Percentiles rank a stretch among this genome's conserved stretches.
Evolutionary conservation across 2,329 filamentous ascomycete species (phyloP).

Genomic region (Dactylella cylindrospora): DNA sequence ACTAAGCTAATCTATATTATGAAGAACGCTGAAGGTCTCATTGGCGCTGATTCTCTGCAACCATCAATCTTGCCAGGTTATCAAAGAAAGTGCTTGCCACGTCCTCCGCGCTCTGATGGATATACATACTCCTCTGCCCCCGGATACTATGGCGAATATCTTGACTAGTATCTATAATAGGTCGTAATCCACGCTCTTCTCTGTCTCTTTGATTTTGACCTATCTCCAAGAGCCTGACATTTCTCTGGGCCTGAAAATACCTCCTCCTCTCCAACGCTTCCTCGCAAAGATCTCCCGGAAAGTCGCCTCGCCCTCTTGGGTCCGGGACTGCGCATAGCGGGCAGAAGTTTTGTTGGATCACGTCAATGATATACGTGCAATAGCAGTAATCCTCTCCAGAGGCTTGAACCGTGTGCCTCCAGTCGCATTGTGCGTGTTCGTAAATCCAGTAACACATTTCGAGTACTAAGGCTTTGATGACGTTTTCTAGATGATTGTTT

Average conservation of each 20-base stretch:
- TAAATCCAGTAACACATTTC: slow-evolving; percentile 4
- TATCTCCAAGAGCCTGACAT: neutral
- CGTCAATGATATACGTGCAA: neutral
- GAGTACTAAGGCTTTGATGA: neutral
- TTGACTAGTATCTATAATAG: no score
- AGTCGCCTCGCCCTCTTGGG: neutral
- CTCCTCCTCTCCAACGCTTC: neutral
- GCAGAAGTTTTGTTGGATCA: neutral
- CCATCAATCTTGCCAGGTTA: no score
- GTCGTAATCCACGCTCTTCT: no score
- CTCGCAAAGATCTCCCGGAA: neutral
- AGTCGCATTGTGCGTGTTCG: neutral
- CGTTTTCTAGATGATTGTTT: no score
- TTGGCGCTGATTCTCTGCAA: no score
- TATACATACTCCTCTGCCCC: no score
- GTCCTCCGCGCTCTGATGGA: no score
- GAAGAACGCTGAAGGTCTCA: no score
- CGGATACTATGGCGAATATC: no score
- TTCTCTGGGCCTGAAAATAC: neutral
- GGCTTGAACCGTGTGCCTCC: slow-evolving; percentile 1
- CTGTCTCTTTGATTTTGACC: neutral
- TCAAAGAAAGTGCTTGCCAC: no score
- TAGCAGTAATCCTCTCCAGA: neutral
- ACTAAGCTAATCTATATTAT: no score
- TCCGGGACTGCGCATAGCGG: neutral